A percentile compares a stretch with the other conserved stretches of the same genome.
Conservation (phyloP, 2,329 filamentous ascomycete genomes). For the Septoria petroselini region DNA sequence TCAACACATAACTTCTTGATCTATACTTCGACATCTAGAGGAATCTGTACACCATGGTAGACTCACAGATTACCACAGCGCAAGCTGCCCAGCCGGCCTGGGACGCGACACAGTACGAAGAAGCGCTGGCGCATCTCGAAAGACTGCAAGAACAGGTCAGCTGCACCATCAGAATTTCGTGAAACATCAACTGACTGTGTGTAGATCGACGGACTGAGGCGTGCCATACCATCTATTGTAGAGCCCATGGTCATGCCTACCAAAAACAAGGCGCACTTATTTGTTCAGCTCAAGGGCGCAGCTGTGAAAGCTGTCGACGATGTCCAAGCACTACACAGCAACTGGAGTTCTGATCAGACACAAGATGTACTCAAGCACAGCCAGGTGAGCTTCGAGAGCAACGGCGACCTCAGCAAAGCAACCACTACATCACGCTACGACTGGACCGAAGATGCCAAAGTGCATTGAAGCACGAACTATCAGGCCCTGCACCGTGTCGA, state of each 20-base stretch:
- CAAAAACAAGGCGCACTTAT: constrained; percentile 37
- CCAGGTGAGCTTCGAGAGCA: constrained; percentile 37
- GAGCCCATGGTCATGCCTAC: constrained; percentile 38
- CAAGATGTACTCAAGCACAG: constrained; percentile 39
- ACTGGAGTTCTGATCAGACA: constrained; percentile 41
- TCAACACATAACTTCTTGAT: too few relatives aligned
- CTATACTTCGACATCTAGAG: background rate
- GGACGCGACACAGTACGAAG: constrained; percentile 31
- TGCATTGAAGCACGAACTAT: background rate
- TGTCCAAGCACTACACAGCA: constrained; percentile 39
- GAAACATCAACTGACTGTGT: background rate
- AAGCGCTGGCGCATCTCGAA: constrained; percentile 46
- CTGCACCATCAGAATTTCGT: background rate
- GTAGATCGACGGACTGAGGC: constrained; percentile 45
- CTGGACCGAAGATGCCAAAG: constrained; percentile 35
- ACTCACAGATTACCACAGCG: background rate
- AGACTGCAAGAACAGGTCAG: constrained; percentile 44
- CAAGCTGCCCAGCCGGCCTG: constrained; percentile 17
- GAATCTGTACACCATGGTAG: constrained; percentile 1
- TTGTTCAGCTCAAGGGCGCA: constrained; percentile 40
- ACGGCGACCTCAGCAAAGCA: constrained; percentile 40
- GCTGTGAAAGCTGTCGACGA: constrained; percentile 38
- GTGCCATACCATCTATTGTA: constrained; percentile 44
- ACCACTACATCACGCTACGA: constrained; percentile 39
- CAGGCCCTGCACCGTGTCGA: background rate